These are phyloP conservation scores for Chalciporus chontae DNA, from an alignment of 768 basidiomycete genomes.

Conservation along the genomic window DNA sequence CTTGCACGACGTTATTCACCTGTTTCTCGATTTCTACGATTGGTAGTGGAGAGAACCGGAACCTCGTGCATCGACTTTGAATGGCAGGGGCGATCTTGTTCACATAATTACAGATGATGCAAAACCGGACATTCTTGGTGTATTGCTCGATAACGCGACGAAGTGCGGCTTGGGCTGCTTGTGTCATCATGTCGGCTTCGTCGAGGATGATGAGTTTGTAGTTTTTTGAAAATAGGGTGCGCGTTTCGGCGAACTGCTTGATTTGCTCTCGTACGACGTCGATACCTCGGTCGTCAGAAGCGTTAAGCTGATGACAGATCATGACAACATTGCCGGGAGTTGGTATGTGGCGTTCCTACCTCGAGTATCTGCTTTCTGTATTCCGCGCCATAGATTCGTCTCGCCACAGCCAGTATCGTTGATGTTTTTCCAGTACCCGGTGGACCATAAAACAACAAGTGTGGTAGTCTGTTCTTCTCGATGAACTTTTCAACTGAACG, in stretches of 20 bases:
- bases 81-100: constrained; percentile 99
- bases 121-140: constrained; percentile 97
- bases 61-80: constrained; percentile 96
- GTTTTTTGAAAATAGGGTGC: constrained; percentile 86
- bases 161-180: constrained; percentile 93
- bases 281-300: constrained; percentile 97
- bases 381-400: constrained; percentile 85
- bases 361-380: constrained; percentile 93
- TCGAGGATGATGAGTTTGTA: constrained; percentile 98
- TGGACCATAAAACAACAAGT: constrained; percentile 95
- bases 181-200: constrained; percentile 99
- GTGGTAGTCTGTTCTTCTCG: constrained; percentile 89
- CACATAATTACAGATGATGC: constrained; percentile 99
- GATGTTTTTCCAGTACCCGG: constrained; percentile 99
- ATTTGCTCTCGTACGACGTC: constrained; percentile 99
- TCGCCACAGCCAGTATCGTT: constrained; percentile 92
- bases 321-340: constrained; percentile 1
- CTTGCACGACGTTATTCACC: constrained; percentile 70
- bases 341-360: constrained; percentile 39
- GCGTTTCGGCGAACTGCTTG: constrained; percentile 96
- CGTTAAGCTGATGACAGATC: constrained; percentile 67
- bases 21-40: constrained; percentile 82
- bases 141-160: constrained; percentile 98
- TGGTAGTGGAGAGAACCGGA: constrained; percentile 93
- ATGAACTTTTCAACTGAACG: constrained; percentile 91